phyloP scores from a whole-genome alignment of 2,329 filamentous ascomycete species.

The Penicillium rolfsii region DNA sequence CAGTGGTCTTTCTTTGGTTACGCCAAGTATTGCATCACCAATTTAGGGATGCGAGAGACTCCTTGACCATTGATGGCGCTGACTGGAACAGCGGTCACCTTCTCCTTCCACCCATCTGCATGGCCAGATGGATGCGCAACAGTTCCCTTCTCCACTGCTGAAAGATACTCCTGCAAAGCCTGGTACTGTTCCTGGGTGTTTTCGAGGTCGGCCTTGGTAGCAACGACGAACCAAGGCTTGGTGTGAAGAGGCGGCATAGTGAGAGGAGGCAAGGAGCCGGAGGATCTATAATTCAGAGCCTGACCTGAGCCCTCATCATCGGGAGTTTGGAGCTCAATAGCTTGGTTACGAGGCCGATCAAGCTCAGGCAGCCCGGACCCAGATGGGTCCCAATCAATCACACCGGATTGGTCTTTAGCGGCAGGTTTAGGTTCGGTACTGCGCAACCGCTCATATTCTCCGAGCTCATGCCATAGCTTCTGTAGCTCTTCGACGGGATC shows the following conservation, averaged over 20 bases:
- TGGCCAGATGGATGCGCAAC: constrained; percentile 75
- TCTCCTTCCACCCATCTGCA: constrained; percentile 63
- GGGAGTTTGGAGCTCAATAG: constrained; percentile 1
- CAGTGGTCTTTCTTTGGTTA: constrained; percentile 15
- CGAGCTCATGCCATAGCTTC: constrained; percentile 86
- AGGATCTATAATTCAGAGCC: constrained; percentile 18
- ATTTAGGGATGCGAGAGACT: constrained; percentile 59
- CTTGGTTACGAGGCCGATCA: constrained; percentile 14
- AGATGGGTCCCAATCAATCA: constrained; percentile 53
- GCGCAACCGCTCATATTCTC: constrained; percentile 80
- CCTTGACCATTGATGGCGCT: constrained; percentile 89
- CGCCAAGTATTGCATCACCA: constrained; percentile 48
- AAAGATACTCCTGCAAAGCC: constrained; percentile 70
- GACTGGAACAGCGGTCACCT: constrained; percentile 72
- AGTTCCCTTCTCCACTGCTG: constrained; percentile 63
- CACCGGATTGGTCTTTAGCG: constrained; percentile 58
- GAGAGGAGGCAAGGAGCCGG: constrained; percentile 49
- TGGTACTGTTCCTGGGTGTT: constrained; percentile 78
- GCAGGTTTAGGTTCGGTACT: constrained; percentile 70
- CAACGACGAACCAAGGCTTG: constrained; percentile 96
- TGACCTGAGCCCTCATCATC: constrained; percentile 10
- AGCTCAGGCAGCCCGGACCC: constrained; percentile 30
- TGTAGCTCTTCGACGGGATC: constrained; percentile 79
- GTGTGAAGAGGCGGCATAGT: constrained; percentile 73
- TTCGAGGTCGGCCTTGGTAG: constrained; percentile 85